phyloP scores from a whole-genome alignment of 2,329 filamentous ascomycete species.

The Fusarium sp. region DNA sequence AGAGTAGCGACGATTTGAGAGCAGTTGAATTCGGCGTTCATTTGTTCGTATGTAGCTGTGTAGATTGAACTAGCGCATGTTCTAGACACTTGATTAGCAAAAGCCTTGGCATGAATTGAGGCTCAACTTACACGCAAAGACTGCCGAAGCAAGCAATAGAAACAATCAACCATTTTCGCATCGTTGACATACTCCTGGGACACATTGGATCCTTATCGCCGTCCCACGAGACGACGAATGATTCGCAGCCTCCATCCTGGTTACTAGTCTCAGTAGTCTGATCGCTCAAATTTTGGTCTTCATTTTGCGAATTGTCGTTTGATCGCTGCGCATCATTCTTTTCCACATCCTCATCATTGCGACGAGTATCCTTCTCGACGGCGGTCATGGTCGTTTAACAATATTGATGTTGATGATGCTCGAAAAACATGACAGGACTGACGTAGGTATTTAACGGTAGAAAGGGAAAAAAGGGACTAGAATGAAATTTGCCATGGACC shows the following conservation, averaged over 20 bases:
- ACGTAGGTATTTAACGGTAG: slow-evolving; percentile 16
- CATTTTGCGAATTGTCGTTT: not conserved
- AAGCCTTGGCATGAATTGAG: accelerated
- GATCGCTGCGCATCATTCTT: slow-evolving; percentile 2
- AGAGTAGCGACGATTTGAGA: slow-evolving; percentile 21
- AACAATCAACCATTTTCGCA: slow-evolving; percentile 35
- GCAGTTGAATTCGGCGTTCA: slow-evolving; percentile 31
- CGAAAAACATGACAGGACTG: not conserved
- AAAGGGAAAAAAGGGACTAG: not conserved
- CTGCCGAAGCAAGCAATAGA: slow-evolving; percentile 32
- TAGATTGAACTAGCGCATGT: slow-evolving; percentile 87
- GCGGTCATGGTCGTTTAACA: not conserved
- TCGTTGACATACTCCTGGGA: slow-evolving; percentile 22
- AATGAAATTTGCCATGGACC: not conserved
- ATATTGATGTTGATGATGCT: not conserved
- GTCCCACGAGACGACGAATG: slow-evolving; percentile 20
- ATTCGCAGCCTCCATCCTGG: not conserved
- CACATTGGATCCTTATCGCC: slow-evolving; percentile 30
- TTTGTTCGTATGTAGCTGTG: slow-evolving; percentile 42
- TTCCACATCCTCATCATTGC: not conserved
- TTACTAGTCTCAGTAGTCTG: slow-evolving; percentile 23
- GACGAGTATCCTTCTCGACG: not conserved
- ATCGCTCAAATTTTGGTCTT: slow-evolving; percentile 18
- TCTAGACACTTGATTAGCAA: slow-evolving; percentile 54
- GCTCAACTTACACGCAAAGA: slow-evolving; percentile 27